Base-by-base conservation (phyloP, 768 basidiomycete genomes). In the Calocybe cyanea region DNA sequence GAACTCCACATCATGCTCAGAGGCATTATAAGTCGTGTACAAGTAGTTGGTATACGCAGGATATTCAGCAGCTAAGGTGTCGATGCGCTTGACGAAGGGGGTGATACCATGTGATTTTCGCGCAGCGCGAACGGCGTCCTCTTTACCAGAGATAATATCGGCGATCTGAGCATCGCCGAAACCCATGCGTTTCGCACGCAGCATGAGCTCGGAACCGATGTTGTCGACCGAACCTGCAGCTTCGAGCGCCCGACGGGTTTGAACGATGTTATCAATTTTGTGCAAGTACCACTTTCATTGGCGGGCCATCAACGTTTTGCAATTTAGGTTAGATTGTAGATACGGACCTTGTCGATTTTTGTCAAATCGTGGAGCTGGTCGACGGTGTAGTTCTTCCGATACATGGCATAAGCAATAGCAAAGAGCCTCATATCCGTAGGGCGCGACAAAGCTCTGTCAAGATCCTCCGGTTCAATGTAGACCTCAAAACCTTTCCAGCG, bases 31-130 rank as follows among this genome's bases (percentile, higher is more conserved):
- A 15, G 96, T 98, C 15, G 95, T 98, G 71, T 98, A 99, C 46
- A 99, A 86, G 69, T 98, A 98, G 73, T 98, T 98, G 53, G 96
- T 99, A 66, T 94, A 86, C 1, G 96, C 96, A 19, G 96, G 96
- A 71, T 87, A 99, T 67, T 99, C 96, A 49, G 96, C 96, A 21
- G 96, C 96, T 48, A 99, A 81, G 10, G 96, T 99, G 67, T 99
- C 96, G 67, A 99, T 98, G 54, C 94, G 90, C 70, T 99, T 99
- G 64, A 99, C 96, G 67, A 93, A 98, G 30, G 96, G 96, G 4
- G 87, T 95, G 58, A 99, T 81, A 34, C 85, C 81, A 54, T 89
- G 72, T 2, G 82, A 78, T 70, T 98, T 98, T 54, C 96, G 84
- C 62, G 85, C 76, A 0, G 82, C 80, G 47, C 96, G 92, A 39